These are phyloP conservation scores for Tylopilus felleus DNA, from an alignment of 768 basidiomycete genomes.

Conservation along the genomic window DNA sequence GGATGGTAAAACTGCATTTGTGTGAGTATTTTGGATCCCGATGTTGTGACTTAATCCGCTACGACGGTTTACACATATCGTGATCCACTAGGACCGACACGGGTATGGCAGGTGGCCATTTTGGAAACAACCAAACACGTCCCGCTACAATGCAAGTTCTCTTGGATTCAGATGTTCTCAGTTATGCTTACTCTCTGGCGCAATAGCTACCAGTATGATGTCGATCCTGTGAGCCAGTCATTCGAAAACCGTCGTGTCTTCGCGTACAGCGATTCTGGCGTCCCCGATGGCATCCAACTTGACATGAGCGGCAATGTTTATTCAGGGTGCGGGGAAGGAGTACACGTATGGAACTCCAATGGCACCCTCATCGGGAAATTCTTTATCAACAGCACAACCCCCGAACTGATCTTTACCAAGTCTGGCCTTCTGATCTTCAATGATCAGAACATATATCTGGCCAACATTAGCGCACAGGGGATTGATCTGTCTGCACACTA, in stretches of 20 bases:
- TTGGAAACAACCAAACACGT: conserved; percentile 51
- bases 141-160: conserved; percentile 65
- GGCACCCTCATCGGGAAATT: conserved; percentile 46
- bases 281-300: conserved; percentile 66
- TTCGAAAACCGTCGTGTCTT: conserved; percentile 65
- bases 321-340: conserved; percentile 65
- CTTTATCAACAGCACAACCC: conserved; percentile 27
- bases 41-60: not conserved
- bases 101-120: conserved; percentile 36
- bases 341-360: conserved; percentile 56
- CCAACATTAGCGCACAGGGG: conserved; percentile 34
- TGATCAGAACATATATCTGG: conserved; percentile 39
- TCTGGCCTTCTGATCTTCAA: conserved; percentile 39
- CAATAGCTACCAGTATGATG: conserved; percentile 63
- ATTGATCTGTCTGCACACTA: conserved; percentile 14
- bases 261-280: conserved; percentile 62
- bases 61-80: conserved; percentile 13
- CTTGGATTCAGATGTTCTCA: not conserved
- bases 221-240: conserved; percentile 49
- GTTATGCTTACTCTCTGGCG: not conserved
- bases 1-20: conserved; percentile 61
- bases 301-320: conserved; percentile 67
- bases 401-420: conserved; percentile 42
- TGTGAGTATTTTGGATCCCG: conserved; percentile 37
- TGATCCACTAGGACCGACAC: conserved; percentile 33